phyloP scores from a whole-genome alignment of 176 grass and related monocot genomes.

The Phragmites australis region DNA sequence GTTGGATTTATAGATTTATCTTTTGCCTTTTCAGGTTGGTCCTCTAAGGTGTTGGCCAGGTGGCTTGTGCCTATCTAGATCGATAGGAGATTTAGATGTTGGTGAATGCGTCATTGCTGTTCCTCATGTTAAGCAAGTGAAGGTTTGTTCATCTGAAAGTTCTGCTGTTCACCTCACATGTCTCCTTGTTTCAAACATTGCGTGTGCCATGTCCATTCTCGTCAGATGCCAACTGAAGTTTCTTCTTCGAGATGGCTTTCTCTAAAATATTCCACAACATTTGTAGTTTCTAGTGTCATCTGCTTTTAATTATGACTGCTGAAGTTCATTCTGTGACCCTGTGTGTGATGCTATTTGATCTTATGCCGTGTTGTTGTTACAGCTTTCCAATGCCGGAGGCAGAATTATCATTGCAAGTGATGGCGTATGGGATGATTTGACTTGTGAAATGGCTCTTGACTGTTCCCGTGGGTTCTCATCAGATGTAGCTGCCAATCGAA shows the following conservation, averaged over 20 bases:
- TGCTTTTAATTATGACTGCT: slow-evolving; percentile 14
- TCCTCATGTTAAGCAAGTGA: slow-evolving; percentile 98
- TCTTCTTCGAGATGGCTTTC: neutral
- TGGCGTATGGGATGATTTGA: slow-evolving; percentile 97
- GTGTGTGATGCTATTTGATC: slow-evolving; percentile 22
- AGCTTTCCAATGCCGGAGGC: slow-evolving; percentile 89
- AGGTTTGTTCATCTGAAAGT: slow-evolving; percentile 61
- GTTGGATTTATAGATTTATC: slow-evolving; percentile 6
- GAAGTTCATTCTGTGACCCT: neutral
- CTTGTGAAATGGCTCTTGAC: slow-evolving; percentile 65
- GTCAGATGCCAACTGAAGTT: slow-evolving; percentile 13
- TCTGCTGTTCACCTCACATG: slow-evolving; percentile 2
- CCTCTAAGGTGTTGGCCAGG: slow-evolving; percentile 99
- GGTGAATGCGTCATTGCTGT: slow-evolving; percentile 94
- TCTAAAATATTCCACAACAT: slow-evolving; percentile 22
- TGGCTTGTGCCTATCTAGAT: slow-evolving; percentile 97
- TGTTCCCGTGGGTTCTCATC: slow-evolving; percentile 73
- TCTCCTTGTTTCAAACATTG: neutral
- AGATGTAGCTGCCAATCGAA: slow-evolving; percentile 69
- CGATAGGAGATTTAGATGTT: slow-evolving; percentile 92
- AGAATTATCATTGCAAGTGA: slow-evolving; percentile 94
- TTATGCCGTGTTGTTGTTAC: slow-evolving; percentile 35
- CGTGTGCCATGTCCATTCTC: neutral
- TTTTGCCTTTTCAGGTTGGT: slow-evolving; percentile 68
- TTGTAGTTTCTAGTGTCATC: neutral